Base-by-base conservation (phyloP, 257 asterid genomes). In the Datura wrightii region DNA sequence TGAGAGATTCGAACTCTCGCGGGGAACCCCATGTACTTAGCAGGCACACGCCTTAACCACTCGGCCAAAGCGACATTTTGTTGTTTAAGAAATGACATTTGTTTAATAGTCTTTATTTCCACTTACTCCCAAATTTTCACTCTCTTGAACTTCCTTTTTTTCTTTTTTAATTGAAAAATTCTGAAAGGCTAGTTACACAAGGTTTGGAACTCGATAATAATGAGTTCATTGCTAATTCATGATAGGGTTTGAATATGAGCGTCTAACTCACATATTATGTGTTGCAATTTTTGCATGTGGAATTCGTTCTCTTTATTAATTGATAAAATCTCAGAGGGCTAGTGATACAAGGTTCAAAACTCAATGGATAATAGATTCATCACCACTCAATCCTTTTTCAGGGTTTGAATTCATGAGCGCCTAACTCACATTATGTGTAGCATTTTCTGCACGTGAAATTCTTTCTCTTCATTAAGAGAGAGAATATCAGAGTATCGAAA, bases 1-100 rank as follows among this genome's bases (percentile, higher is more conserved):
- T 94, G 97, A 92, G 97, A 94, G 97, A 94, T 92, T 94, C 98
- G 95, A 92, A 94, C 97, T 92, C 98, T 92, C 96, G 96, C 98
- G 98, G 98, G 96, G 92, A 95, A 92, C 94, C 96, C 97, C 98
- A 94, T 93, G 97, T 54, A 54, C 59, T 48, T 71, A 39, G 67
- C 91, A 90, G 92, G 92, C 91, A 91, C 93, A 90, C 91, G 92
- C 91, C 93, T 89, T 91, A 90, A 91, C 94, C 94, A 92, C 95
- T 91, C 95, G 94, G 94, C 95, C 97, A 91, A 93, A 91, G 90
- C 93, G 93, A 86, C 93, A 39, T 2, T 39, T 39, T 39, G 42
- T 39, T 39, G 31, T 24, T 24, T 24, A 0, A 24, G 31, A 24
- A 24, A 24, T 24, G 31, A 24, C 31, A 24, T 24, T 24, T 0